These are phyloP conservation scores for Aspergillus hiratsukae DNA, from an alignment of 2,329 filamentous ascomycete species.

Conservation along the genomic window DNA sequence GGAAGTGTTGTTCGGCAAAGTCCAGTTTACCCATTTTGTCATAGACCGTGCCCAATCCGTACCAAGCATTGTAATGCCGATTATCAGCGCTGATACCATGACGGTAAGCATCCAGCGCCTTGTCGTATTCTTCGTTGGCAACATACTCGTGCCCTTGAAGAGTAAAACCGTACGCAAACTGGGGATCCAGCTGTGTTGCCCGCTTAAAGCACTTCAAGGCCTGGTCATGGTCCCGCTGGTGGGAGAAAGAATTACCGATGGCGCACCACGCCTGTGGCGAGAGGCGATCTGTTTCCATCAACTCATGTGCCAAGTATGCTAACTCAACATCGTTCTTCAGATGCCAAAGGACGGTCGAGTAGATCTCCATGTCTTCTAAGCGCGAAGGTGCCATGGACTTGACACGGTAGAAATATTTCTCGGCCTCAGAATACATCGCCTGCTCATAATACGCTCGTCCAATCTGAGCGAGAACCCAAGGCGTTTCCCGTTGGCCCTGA, in stretches of 20 bases:
- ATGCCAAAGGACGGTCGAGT: constrained; percentile 98
- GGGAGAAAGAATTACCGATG: constrained; percentile 88
- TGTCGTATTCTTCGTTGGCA: constrained; percentile 94
- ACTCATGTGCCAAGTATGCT: constrained; percentile 84
- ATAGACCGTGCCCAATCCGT: constrained; percentile 76
- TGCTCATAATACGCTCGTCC: constrained; percentile 90
- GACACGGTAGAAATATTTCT: constrained; percentile 77
- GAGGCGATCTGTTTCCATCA: constrained; percentile 80
- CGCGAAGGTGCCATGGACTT: constrained; percentile 75
- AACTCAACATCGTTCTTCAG: constrained; percentile 87
- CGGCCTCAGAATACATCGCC: constrained; percentile 77
- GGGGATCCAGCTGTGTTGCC: constrained; percentile 82
- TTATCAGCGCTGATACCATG: constrained; percentile 79
- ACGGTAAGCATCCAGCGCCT: constrained; percentile 82
- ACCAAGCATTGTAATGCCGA: constrained; percentile 98
- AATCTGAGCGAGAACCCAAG: constrained; percentile 88
- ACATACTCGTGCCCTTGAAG: constrained; percentile 95
- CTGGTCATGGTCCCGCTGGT: constrained; percentile 89
- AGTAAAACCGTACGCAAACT: constrained; percentile 93
- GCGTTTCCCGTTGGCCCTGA: constrained; percentile 74
- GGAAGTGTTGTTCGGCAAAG: constrained; percentile 86
- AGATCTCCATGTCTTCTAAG: constrained; percentile 94
- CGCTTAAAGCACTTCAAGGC: constrained; percentile 91
- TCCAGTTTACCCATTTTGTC: constrained; percentile 88
- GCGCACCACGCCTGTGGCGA: constrained; percentile 96